Conservation (phyloP, 495 filamentous ascomycete species). For the Penicillium dipodomyicola region DNA sequence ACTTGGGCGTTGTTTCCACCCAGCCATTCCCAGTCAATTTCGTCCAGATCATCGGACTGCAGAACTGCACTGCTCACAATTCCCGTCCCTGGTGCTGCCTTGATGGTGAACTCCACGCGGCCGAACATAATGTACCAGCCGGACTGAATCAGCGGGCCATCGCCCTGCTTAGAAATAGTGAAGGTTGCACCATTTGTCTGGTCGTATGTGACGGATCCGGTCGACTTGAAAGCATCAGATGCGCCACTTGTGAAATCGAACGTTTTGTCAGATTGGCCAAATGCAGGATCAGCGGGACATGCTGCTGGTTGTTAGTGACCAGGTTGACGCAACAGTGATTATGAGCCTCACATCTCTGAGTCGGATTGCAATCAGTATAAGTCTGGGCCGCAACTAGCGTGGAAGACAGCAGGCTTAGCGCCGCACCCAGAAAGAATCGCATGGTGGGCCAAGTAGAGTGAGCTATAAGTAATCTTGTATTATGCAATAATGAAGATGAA, state of each 20-base stretch:
- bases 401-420: slow-evolving; percentile 30
- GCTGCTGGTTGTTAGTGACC: slow-evolving; percentile 33
- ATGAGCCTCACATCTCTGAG: slow-evolving; percentile 55
- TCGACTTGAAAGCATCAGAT: slow-evolving; percentile 65
- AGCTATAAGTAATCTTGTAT: neutral
- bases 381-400: slow-evolving; percentile 65
- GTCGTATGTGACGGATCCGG: slow-evolving; percentile 66
- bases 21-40: slow-evolving; percentile 88
- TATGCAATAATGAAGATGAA: slow-evolving; percentile 2
- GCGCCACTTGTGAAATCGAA: slow-evolving; percentile 77
- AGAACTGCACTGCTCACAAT: slow-evolving; percentile 75
- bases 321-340: neutral
- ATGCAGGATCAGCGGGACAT: slow-evolving; percentile 77
- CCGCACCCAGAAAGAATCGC: slow-evolving; percentile 28
- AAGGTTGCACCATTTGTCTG: slow-evolving; percentile 71
- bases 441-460: slow-evolving; percentile 22
- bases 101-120: slow-evolving; percentile 55
- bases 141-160: slow-evolving; percentile 77
- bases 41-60: slow-evolving; percentile 81
- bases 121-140: slow-evolving; percentile 77
- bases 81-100: slow-evolving; percentile 61
- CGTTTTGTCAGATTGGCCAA: slow-evolving; percentile 67
- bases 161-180: slow-evolving; percentile 76
- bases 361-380: slow-evolving; percentile 71
- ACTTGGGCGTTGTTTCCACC: slow-evolving; percentile 61